Evolutionary conservation across 768 basidiomycete genomes (phyloP).

Genomic region (Auricularia sp.): DNA sequence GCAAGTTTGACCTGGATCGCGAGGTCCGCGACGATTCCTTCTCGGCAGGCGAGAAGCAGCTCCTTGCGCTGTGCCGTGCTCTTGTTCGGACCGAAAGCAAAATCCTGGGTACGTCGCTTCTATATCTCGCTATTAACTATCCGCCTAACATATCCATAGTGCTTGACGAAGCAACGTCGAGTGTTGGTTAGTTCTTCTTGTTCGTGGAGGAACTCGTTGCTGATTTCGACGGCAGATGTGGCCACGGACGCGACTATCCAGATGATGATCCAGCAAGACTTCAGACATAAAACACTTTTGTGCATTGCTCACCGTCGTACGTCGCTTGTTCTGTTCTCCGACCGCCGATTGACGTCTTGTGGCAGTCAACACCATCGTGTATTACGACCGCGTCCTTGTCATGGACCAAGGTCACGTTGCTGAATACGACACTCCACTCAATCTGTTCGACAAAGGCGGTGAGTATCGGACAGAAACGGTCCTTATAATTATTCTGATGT

Average conservation of each 20-base stretch:
- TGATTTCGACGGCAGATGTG: conserved; percentile 22
- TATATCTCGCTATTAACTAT: conserved; percentile 29
- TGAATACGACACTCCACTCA: conserved; percentile 66
- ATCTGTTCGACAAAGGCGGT: conserved; percentile 47
- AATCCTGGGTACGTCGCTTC: conserved; percentile 28
- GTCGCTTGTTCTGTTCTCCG: conserved; percentile 17
- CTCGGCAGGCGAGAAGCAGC: conserved; percentile 57
- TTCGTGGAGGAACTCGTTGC: neutral
- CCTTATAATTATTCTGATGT: neutral
- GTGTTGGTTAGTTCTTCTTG: conserved; percentile 27
- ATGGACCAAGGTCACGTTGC: conserved; percentile 61
- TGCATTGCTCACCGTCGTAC: conserved; percentile 45
- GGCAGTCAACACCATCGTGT: conserved; percentile 25
- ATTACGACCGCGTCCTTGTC: conserved; percentile 63
- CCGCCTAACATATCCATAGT: conserved; percentile 1
- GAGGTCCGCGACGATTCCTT: conserved; percentile 19
- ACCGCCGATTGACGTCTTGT: conserved; percentile 9
- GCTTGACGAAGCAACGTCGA: conserved; percentile 50
- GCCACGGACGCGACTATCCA: conserved; percentile 56
- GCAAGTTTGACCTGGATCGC: neutral
- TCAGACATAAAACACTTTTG: conserved; percentile 41
- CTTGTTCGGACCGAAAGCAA: conserved; percentile 46
- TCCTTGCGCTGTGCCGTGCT: conserved; percentile 52
- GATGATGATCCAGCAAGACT: conserved; percentile 54
- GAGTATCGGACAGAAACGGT: conserved; percentile 20